These are phyloP conservation scores for Phanerochaete carnosa DNA, from an alignment of 768 basidiomycete species.

Conservation along the genomic window DNA sequence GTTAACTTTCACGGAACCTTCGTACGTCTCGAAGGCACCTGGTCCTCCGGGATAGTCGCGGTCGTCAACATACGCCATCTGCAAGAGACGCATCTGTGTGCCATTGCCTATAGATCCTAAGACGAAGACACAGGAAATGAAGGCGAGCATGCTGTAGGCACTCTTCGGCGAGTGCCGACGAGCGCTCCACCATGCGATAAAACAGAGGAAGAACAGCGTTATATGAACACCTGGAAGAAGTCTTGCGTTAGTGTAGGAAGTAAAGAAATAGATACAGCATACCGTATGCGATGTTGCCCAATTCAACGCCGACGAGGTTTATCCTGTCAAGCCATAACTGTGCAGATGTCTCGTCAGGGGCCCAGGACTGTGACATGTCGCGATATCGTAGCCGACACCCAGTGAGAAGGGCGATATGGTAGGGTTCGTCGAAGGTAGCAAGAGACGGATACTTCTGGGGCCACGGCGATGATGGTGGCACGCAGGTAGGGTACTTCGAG, in stretches of 20 bases:
- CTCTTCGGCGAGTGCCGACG: background rate
- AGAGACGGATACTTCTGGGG: no score
- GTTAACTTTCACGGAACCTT: background rate
- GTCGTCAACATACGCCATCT: conserved; percentile 20
- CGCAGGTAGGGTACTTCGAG: no score
- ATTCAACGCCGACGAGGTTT: background rate
- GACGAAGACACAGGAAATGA: conserved; percentile 11
- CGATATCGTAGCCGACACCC: no score
- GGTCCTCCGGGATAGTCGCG: conserved; percentile 22
- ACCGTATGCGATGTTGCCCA: conserved; percentile 1
- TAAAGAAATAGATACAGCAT: background rate
- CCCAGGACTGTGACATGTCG: background rate
- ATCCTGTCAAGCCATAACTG: background rate
- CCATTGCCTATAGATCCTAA: conserved; percentile 17
- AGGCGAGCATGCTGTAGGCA: conserved; percentile 21
- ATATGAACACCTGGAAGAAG: background rate
- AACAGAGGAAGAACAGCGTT: conserved; percentile 1
- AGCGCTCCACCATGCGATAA: background rate
- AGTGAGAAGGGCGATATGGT: no score
- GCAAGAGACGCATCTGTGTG: conserved; percentile 11
- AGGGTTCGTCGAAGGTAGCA: no score
- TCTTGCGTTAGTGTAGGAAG: no score
- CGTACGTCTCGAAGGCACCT: conserved; percentile 4
- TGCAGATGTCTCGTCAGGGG: background rate
- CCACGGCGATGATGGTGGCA: no score